phyloP scores from a whole-genome alignment of 192 early-diverging fungal genomes.

The Backusella macrospora region DNA sequence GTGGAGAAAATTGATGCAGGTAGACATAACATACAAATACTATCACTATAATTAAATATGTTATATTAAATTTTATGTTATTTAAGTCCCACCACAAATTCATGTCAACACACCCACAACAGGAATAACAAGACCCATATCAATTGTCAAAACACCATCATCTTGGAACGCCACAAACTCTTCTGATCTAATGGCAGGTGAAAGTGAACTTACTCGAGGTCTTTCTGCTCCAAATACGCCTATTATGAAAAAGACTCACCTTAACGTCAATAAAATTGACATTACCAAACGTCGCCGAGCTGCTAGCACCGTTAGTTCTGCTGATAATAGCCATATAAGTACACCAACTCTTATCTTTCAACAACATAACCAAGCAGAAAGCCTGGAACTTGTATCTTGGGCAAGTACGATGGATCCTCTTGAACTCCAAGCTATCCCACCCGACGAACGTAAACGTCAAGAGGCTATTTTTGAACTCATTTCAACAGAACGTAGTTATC shows the following conservation, averaged over 20 bases:
- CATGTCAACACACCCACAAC: not conserved
- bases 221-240: constrained; percentile 37
- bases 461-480: constrained; percentile 85
- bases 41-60: not conserved
- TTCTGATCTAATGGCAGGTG: not conserved
- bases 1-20: constrained; percentile 45
- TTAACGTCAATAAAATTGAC: constrained; percentile 18
- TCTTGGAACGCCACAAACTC: not conserved
- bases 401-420: constrained; percentile 49
- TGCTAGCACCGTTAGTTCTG: constrained; percentile 33
- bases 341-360: constrained; percentile 14
- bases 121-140: not conserved
- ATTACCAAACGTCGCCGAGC: constrained; percentile 29
- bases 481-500: constrained; percentile 74
- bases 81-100: not conserved
- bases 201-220: constrained; percentile 14
- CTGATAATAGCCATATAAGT: constrained; percentile 11
- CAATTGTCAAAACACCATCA: not conserved
- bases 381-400: constrained; percentile 42
- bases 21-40: not conserved
- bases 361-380: constrained; percentile 15
- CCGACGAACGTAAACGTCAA: constrained; percentile 74
- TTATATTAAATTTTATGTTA: no score
- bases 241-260: constrained; percentile 28
- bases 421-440: constrained; percentile 46